Conservation (phyloP, 163 green algal genomes). For the Chlamydomonas reinhardtii region DNA sequence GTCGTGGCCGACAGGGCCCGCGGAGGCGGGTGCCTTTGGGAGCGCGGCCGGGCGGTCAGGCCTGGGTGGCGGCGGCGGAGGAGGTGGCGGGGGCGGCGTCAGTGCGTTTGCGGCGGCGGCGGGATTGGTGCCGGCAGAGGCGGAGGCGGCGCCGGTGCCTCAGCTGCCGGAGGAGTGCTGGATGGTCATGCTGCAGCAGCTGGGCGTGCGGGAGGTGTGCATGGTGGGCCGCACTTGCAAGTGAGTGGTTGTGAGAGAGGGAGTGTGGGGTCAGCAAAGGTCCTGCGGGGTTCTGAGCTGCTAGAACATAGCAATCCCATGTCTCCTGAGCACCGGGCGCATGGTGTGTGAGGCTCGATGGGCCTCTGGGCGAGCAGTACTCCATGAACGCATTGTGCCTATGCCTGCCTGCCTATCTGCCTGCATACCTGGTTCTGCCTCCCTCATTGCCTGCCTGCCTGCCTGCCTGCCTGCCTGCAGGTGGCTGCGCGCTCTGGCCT, state of each 20-base stretch:
- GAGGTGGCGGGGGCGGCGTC: neutral
- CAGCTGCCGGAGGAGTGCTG: constrained; percentile 65
- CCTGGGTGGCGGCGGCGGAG: neutral
- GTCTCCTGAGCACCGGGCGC: too few relatives aligned
- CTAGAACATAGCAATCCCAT: too few relatives aligned
- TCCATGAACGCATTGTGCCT: too few relatives aligned
- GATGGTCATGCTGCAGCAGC: constrained; percentile 59
- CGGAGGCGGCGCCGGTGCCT: neutral
- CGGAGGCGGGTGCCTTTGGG: too few relatives aligned
- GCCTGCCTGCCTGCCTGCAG: constrained; percentile 7
- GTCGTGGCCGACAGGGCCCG: too few relatives aligned
- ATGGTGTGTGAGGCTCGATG: too few relatives aligned
- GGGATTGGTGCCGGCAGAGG: neutral
- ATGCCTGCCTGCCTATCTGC: too few relatives aligned
- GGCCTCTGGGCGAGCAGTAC: too few relatives aligned
- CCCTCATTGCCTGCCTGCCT: too few relatives aligned
- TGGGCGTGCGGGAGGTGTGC: constrained; percentile 64
- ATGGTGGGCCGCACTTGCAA: constrained; percentile 35
- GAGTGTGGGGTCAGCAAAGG: neutral
- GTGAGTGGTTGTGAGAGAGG: neutral
- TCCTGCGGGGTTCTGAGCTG: too few relatives aligned
- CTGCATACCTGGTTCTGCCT: too few relatives aligned
- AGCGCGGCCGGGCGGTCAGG: neutral
- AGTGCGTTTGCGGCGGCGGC: neutral
- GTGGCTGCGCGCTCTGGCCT: constrained; percentile 50